These are phyloP conservation scores for Mycena indigotica DNA, from an alignment of 768 basidiomycete species.

Conservation along the genomic window DNA sequence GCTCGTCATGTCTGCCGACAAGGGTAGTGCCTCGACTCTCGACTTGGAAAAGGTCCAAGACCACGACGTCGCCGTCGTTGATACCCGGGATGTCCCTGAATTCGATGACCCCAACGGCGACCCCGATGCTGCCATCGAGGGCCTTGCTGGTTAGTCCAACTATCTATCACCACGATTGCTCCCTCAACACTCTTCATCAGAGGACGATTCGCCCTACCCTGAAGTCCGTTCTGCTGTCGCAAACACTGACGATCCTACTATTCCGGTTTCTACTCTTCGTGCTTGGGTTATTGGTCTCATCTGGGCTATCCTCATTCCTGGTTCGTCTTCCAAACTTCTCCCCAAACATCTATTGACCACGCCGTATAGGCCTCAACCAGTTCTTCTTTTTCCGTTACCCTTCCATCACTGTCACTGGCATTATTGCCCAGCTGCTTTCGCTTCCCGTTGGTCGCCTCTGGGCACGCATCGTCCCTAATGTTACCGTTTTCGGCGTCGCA, in stretches of 20 bases:
- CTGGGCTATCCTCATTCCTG: constrained; percentile 49
- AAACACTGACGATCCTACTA: constrained; percentile 54
- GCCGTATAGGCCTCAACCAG: constrained; percentile 45
- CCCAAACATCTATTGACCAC: not conserved
- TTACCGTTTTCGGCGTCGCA: constrained; percentile 57
- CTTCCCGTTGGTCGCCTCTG: constrained; percentile 68
- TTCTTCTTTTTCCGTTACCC: constrained; percentile 63
- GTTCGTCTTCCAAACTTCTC: not conserved
- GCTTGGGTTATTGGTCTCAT: constrained; percentile 58
- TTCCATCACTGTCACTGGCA: constrained; percentile 46
- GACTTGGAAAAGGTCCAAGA: constrained; percentile 17
- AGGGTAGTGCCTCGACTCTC: constrained; percentile 15
- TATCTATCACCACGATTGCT: not conserved
- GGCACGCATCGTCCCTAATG: constrained; percentile 55
- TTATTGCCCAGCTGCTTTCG: constrained; percentile 72
- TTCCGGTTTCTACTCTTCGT: constrained; percentile 51
- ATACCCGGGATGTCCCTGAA: constrained; percentile 19
- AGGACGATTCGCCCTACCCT: constrained; percentile 58
- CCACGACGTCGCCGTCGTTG: constrained; percentile 11
- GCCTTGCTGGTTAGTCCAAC: constrained; percentile 24
- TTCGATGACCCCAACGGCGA: constrained; percentile 38
- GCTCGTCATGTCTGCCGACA: constrained; percentile 13
- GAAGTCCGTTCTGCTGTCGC: constrained; percentile 59
- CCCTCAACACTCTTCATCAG: constrained; percentile 16
- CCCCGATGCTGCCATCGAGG: constrained; percentile 23